Percentiles rank a stretch among this genome's conserved stretches.
Evolutionary conservation across 352 stramenopile species (phyloP).

Genomic region (Phytophthora pseudosyringae): DNA sequence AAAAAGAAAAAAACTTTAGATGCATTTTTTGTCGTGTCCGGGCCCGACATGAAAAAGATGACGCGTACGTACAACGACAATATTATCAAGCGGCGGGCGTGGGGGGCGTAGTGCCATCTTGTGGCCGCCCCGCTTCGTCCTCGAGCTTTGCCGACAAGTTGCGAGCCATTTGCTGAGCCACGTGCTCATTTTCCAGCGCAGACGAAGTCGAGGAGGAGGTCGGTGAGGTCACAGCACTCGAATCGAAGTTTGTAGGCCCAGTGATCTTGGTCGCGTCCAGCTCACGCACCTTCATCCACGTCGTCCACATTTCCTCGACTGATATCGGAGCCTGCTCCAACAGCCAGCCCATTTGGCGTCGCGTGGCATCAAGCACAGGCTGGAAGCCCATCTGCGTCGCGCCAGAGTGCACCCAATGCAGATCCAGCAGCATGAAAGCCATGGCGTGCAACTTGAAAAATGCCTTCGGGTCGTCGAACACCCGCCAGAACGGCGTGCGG

Average conservation of each 20-base stretch:
- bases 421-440: conserved; percentile 86
- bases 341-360: conserved; percentile 83
- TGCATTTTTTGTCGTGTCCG: conserved; percentile 23
- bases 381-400: conserved; percentile 89
- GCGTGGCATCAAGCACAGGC: conserved; percentile 76
- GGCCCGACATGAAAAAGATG: not conserved
- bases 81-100: conserved; percentile 30
- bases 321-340: conserved; percentile 72
- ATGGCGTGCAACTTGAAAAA: conserved; percentile 85
- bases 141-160: conserved; percentile 22
- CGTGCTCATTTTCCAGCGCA: conserved; percentile 28
- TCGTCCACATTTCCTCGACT: conserved; percentile 88
- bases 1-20: conserved; percentile 25
- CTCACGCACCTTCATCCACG: conserved; percentile 83
- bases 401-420: conserved; percentile 83
- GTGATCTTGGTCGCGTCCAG: conserved; percentile 68
- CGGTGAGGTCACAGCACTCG: conserved; percentile 20
- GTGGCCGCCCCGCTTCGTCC: conserved; percentile 16
- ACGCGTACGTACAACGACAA: conserved; percentile 4
- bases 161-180: conserved; percentile 31
- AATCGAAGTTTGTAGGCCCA: conserved; percentile 28
- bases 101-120: conserved; percentile 8
- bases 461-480: conserved; percentile 74
- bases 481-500: conserved; percentile 79
- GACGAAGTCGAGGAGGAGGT: conserved; percentile 31